Base-by-base conservation (phyloP, 495 filamentous ascomycete genomes). In the Astrothelium subdiscretum region DNA sequence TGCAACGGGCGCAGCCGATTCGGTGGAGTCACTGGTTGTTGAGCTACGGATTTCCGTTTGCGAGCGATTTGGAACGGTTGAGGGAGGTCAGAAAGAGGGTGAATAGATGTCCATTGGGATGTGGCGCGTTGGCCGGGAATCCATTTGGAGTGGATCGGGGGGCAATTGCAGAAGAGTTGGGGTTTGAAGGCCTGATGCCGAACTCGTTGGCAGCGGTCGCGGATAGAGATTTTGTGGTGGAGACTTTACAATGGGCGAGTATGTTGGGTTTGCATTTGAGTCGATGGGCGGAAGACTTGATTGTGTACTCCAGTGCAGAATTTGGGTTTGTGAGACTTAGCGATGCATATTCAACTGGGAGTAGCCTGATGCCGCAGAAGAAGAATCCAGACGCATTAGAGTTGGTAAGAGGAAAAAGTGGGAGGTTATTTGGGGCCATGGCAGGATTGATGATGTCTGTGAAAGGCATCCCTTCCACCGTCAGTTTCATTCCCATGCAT, bases 361-460 rank as follows among this genome's bases (percentile, higher is more conserved):
- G 83, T 63, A 89, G 85, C 20, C 75, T 96, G 44, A 95, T 96
- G 91, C 91, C 91, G 51, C 91, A 98, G 79, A 95, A 96, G 79
- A 84, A 85, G 78, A 87, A 88, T 72, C 79, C 83, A 54, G 92
- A 98, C 74, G 84, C 81, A 62, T 77, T 97, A 32, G 92, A 97
- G 73, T 83, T 97, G 57, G 79, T 97, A 32, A 82, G 92, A 4
- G 92, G 92, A 20, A 97, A 97, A 78, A 78, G 82, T 35, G 92
- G 92, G 1, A 80, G 91, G 51, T 85, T 85, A 10, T 92, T 96
- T 70, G 91, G 91, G 1, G 86, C 91, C 68, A 91, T 96, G 87
- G 81, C 88, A 8, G 92, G 92, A 35, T 78, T 97, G 67, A 92
- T 90, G 84, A 83, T 81, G 73, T 94, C 86, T 15, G 84, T 89